Percentiles rank a stretch among this genome's conserved stretches.
Evolutionary conservation across 345 rosid species (phyloP).

Genomic region (Murraya koenigii): DNA sequence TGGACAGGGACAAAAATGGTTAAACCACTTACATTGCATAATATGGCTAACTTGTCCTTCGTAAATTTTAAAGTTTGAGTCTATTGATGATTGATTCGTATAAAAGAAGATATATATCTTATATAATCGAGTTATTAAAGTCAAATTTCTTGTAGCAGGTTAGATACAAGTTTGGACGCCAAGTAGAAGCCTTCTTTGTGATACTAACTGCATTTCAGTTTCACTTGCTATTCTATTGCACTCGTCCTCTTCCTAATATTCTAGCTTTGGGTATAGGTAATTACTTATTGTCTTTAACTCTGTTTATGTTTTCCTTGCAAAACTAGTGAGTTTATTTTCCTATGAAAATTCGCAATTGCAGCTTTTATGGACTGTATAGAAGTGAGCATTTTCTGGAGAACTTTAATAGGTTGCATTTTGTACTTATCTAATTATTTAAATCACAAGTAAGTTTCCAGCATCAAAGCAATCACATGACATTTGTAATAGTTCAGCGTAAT

Average conservation of each 20-base stretch:
- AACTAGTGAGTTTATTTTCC: background rate
- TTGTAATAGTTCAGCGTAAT: background rate
- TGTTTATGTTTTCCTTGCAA: background rate
- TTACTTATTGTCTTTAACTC: slow-evolving; percentile 16
- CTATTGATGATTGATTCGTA: background rate
- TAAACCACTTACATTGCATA: background rate
- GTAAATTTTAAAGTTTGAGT: background rate
- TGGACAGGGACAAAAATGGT: background rate
- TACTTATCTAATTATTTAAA: background rate
- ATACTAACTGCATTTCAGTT: slow-evolving; percentile 77
- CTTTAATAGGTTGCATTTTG: background rate
- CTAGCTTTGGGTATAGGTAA: slow-evolving; percentile 87
- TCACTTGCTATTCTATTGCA: slow-evolving; percentile 91
- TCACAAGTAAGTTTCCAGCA: background rate
- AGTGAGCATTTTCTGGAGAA: background rate
- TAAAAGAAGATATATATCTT: background rate
- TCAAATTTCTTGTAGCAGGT: slow-evolving; percentile 48
- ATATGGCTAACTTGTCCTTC: background rate
- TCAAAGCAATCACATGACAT: background rate
- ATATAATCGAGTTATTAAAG: background rate
- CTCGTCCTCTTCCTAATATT: slow-evolving; percentile 89
- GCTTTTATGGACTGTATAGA: background rate
- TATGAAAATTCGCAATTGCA: background rate
- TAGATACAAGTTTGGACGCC: slow-evolving; percentile 72
- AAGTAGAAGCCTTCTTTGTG: slow-evolving; percentile 93